A percentile compares a stretch with the other conserved stretches of the same genome.
These are phyloP conservation scores for Fusarium tanahbumbuense DNA, from an alignment of 2,329 filamentous ascomycete genomes.

Conservation along the genomic window DNA sequence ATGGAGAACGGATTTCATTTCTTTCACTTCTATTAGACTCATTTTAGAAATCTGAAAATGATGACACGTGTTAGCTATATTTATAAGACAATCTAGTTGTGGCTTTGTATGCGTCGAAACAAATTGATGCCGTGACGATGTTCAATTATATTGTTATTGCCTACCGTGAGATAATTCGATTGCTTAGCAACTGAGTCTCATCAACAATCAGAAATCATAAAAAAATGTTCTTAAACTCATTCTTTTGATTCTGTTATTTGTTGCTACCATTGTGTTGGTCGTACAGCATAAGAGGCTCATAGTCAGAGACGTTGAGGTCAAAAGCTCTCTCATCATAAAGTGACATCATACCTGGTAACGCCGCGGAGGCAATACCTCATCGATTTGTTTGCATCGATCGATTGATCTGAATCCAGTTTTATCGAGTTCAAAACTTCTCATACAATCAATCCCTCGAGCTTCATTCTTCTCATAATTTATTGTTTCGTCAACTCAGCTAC, in stretches of 20 bases:
- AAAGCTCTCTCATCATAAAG: conserved; percentile 19
- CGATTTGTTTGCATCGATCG: conserved; percentile 12
- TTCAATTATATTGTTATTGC: neutral
- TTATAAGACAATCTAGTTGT: neutral
- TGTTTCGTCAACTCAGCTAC: neutral
- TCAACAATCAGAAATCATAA: neutral
- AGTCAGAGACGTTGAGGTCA: neutral
- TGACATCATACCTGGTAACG: conserved; percentile 39
- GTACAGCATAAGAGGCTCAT: neutral
- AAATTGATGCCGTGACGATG: neutral
- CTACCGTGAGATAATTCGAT: too few relatives aligned
- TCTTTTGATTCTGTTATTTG: too few relatives aligned
- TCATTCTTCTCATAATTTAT: neutral
- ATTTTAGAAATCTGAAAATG: too few relatives aligned
- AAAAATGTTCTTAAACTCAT: too few relatives aligned
- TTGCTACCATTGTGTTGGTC: neutral
- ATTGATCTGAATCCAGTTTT: conserved; percentile 12
- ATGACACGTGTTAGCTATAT: too few relatives aligned
- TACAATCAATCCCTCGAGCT: neutral
- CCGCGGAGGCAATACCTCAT: conserved; percentile 26
- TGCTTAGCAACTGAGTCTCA: neutral
- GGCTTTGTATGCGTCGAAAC: neutral
- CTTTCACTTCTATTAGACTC: too few relatives aligned
- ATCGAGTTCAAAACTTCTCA: neutral
- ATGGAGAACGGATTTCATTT: neutral